Conservation (phyloP, 331 rosid species). For the Rhamnella rubrinervis region DNA sequence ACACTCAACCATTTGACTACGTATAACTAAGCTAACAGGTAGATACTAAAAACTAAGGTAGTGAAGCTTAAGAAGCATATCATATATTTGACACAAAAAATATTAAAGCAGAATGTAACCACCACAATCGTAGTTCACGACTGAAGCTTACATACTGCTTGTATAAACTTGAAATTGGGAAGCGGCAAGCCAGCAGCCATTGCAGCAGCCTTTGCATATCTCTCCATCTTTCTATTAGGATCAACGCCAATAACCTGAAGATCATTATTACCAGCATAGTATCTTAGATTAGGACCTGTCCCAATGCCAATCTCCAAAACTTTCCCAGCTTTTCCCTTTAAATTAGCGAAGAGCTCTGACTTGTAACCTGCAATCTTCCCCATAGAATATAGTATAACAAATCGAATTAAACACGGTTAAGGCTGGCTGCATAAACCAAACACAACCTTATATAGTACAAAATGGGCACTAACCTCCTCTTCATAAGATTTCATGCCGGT, state of each 20-base stretch:
- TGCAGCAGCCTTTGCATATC: constrained; percentile 69
- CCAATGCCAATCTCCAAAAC: constrained; percentile 92
- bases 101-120: background rate
- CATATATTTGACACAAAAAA: background rate
- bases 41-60: too few relatives aligned
- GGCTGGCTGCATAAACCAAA: background rate
- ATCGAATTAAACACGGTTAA: constrained; percentile 1
- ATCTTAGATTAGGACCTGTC: constrained; percentile 78
- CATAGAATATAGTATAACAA: constrained; percentile 8
- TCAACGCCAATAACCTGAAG: constrained; percentile 72
- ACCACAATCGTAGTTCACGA: background rate
- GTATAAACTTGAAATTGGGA: constrained; percentile 65
- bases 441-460: background rate
- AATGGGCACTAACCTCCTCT: constrained; percentile 54
- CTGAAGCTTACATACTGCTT: constrained; percentile 49
- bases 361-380: constrained; percentile 76
- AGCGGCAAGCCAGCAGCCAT: constrained; percentile 55
- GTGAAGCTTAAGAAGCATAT: background rate
- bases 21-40: background rate
- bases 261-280: constrained; percentile 48
- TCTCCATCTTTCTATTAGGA: constrained; percentile 81
- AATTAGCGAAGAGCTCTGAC: constrained; percentile 49
- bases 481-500: constrained; percentile 52
- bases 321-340: constrained; percentile 64
- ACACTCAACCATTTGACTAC: background rate